These are phyloP conservation scores for Pyricularia grisea DNA, from an alignment of 2,329 filamentous ascomycete genomes.

Conservation along the genomic window DNA sequence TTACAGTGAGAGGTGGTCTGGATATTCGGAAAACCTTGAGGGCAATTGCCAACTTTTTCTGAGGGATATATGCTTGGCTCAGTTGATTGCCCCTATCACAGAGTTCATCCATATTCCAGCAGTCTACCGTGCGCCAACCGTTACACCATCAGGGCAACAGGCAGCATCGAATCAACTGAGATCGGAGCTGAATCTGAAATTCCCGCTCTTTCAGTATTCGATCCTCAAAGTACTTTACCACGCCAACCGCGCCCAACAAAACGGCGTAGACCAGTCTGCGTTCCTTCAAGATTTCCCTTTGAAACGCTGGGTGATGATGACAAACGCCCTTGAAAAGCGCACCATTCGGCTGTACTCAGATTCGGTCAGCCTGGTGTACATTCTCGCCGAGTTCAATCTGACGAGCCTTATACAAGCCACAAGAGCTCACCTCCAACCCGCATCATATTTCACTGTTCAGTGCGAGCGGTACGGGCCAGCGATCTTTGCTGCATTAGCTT, in stretches of 20 bases:
- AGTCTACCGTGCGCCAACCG: not conserved
- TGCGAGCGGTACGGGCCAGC: slow-evolving; percentile 8
- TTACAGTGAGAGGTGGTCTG: slow-evolving; percentile 22
- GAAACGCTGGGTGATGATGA: not conserved
- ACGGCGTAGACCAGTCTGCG: not conserved
- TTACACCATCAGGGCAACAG: not conserved
- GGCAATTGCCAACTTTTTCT: slow-evolving; percentile 29
- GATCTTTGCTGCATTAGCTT: slow-evolving; percentile 9
- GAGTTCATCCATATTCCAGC: not conserved
- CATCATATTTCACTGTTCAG: not conserved
- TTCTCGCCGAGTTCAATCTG: slow-evolving; percentile 6
- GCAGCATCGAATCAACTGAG: not conserved
- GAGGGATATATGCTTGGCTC: slow-evolving; percentile 30
- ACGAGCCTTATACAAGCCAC: slow-evolving; percentile 3
- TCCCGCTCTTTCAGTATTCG: slow-evolving; percentile 38
- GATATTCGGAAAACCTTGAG: slow-evolving; percentile 20
- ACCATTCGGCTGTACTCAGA: slow-evolving; percentile 4
- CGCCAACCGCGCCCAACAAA: slow-evolving; percentile 18
- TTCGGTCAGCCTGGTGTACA: slow-evolving; percentile 5
- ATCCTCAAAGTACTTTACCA: slow-evolving; percentile 28
- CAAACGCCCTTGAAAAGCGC: slow-evolving; percentile 2
- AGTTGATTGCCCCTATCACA: slow-evolving; percentile 18
- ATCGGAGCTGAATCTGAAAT: slow-evolving; percentile 8
- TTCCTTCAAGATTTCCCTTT: slow-evolving; percentile 5
- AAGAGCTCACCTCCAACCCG: not conserved